A percentile compares a stretch with the other conserved stretches of the same genome.
Evolutionary conservation across 2,329 filamentous ascomycete genomes (phyloP).

Genomic region (Cercospora beticola): DNA sequence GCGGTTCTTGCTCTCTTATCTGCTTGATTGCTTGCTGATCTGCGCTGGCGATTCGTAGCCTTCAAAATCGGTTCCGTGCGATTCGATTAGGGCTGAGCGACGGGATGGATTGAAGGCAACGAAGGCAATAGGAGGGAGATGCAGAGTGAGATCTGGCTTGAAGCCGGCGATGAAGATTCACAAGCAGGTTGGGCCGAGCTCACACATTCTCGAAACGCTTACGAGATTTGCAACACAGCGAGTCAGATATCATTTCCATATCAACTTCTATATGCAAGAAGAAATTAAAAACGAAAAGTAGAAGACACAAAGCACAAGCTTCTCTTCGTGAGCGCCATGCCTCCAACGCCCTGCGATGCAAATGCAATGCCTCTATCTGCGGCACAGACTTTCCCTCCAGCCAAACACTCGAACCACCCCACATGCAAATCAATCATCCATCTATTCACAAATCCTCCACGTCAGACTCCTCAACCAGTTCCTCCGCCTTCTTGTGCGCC

Average conservation of each 20-base stretch:
- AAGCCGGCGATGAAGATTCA: too few relatives aligned
- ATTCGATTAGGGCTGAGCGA: neutral
- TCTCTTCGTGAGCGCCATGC: neutral
- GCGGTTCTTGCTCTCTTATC: neutral
- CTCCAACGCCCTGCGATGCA: neutral
- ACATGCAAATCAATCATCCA: neutral
- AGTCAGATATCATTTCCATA: neutral
- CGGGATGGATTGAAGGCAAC: neutral
- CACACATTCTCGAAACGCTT: too few relatives aligned
- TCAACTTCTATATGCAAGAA: neutral
- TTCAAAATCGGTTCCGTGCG: neutral
- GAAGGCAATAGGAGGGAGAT: neutral
- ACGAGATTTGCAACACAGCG: neutral
- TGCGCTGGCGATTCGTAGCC: neutral
- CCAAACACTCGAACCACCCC: neutral
- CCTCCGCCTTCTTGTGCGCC: constrained; percentile 53
- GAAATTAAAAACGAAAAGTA: neutral
- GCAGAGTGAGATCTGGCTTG: too few relatives aligned
- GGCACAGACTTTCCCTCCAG: neutral
- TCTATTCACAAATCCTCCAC: constrained; percentile 38
- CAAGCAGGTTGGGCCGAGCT: too few relatives aligned
- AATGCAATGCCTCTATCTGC: constrained; percentile 4
- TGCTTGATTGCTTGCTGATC: neutral
- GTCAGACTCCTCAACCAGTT: constrained; percentile 44
- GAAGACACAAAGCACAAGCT: neutral